Evolutionary conservation across 495 filamentous ascomycete species (phyloP).

Genomic region (Penicillium mononematosum): DNA sequence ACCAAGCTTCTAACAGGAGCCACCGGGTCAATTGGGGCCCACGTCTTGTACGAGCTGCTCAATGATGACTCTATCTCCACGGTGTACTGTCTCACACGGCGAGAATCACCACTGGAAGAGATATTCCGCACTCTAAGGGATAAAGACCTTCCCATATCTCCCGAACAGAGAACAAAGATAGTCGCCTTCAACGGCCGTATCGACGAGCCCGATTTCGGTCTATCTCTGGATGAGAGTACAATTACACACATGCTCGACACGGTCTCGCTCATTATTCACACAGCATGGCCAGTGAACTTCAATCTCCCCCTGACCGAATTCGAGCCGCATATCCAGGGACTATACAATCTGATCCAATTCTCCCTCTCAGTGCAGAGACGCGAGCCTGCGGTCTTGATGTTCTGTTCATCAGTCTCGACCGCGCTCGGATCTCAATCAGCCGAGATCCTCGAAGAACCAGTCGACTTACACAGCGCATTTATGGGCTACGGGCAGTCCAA

Average conservation of each 20-base stretch:
- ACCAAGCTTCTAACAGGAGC: conserved; percentile 57
- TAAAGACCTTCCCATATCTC: conserved; percentile 30
- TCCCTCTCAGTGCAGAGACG: conserved; percentile 46
- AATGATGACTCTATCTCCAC: conserved; percentile 40
- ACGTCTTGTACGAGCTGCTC: conserved; percentile 50
- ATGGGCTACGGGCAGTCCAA: conserved; percentile 62
- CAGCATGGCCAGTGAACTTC: conserved; percentile 61
- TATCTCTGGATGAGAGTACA: conserved; percentile 25
- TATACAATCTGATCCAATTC: conserved; percentile 54
- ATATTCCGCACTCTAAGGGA: conserved; percentile 33
- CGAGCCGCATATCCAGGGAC: conserved; percentile 48
- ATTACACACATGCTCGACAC: conserved; percentile 38
- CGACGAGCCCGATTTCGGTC: conserved; percentile 42
- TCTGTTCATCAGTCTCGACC: conserved; percentile 54
- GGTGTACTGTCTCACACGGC: conserved; percentile 56
- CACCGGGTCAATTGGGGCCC: conserved; percentile 58
- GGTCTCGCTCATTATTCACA: conserved; percentile 53
- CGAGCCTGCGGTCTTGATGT: conserved; percentile 47
- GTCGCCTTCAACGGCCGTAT: conserved; percentile 40
- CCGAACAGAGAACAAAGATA: conserved; percentile 36
- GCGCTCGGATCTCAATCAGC: conserved; percentile 34
- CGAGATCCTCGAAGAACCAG: conserved; percentile 43
- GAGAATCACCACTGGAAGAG: conserved; percentile 27
- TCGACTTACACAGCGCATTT: conserved; percentile 38
- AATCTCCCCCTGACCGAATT: conserved; percentile 43